Conservation (phyloP, 441 rosid genomes). For the Raphanus hybrid region DNA sequence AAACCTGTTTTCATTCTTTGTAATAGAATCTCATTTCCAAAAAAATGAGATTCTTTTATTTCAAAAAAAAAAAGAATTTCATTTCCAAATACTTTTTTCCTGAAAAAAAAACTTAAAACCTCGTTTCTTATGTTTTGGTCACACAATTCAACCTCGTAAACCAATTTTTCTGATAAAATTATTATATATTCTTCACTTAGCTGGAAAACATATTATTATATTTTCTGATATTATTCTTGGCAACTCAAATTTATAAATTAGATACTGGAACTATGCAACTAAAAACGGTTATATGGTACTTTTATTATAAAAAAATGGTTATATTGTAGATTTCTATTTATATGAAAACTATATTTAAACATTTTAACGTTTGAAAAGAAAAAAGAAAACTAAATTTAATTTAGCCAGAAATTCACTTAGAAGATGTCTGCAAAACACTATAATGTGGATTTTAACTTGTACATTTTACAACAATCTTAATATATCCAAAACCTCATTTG, state of each 20-base stretch:
- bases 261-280: neutral
- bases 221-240: neutral
- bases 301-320: neutral
- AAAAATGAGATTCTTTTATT: too few relatives aligned
- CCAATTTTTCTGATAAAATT: neutral
- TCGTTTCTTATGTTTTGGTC: neutral
- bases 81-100: too few relatives aligned
- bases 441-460: neutral
- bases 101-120: neutral
- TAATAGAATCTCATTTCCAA: neutral
- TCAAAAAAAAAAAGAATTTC: too few relatives aligned
- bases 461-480: neutral
- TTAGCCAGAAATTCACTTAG: neutral
- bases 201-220: neutral
- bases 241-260: neutral
- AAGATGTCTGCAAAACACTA: neutral
- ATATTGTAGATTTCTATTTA: neutral
- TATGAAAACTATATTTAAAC: neutral
- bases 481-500: neutral
- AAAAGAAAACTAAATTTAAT: neutral
- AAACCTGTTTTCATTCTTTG: constrained; percentile 7
- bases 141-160: neutral
- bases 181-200: neutral
- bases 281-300: neutral
- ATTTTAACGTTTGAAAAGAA: too few relatives aligned